Conservation (phyloP, 2,329 filamentous ascomycete genomes). For the Ophiostoma perfectum region DNA sequence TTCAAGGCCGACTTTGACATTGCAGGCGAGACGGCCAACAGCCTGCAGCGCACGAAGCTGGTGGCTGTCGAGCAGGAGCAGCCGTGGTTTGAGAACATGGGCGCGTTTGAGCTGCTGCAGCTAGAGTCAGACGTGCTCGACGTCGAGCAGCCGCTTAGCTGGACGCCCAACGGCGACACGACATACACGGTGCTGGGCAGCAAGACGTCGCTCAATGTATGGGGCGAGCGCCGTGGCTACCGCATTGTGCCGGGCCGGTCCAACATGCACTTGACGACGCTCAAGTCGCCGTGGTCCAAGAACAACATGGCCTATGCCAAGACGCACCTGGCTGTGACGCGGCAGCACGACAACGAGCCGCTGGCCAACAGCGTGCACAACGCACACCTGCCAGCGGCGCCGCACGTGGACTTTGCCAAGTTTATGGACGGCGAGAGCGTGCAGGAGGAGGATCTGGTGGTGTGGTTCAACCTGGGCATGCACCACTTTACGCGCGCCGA, state of each 20-base stretch:
- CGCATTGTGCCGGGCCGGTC: slow-evolving; percentile 37
- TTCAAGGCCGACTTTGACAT: slow-evolving; percentile 41
- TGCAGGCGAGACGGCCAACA: slow-evolving; percentile 33
- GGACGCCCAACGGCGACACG: slow-evolving; percentile 35
- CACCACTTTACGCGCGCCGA: slow-evolving; percentile 44
- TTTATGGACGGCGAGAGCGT: slow-evolving; percentile 42
- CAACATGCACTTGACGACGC: slow-evolving; percentile 36
- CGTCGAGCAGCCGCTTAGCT: slow-evolving; percentile 32
- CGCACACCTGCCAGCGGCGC: slow-evolving; percentile 32
- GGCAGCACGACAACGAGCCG: slow-evolving; percentile 43
- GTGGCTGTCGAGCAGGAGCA: slow-evolving; percentile 32
- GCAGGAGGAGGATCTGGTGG: slow-evolving; percentile 39
- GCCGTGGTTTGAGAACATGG: slow-evolving; percentile 37
- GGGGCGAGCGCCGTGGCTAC: slow-evolving; percentile 40
- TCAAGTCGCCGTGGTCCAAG: slow-evolving; percentile 34
- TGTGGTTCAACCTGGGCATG: slow-evolving; percentile 49
- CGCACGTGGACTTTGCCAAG: slow-evolving; percentile 40
- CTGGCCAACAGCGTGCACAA: slow-evolving; percentile 35
- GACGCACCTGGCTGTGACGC: slow-evolving; percentile 37
- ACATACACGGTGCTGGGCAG: slow-evolving; percentile 39
- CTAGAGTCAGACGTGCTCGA: slow-evolving; percentile 28
- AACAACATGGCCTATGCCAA: slow-evolving; percentile 26
- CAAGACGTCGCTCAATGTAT: slow-evolving; percentile 34
- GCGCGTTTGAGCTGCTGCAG: slow-evolving; percentile 35
- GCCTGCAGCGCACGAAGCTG: slow-evolving; percentile 34